Percentiles rank a stretch among this genome's conserved stretches.
These are phyloP conservation scores for Polyporus tsugae DNA, from an alignment of 1,284 basidiomycete genomes.

Conservation along the genomic window DNA sequence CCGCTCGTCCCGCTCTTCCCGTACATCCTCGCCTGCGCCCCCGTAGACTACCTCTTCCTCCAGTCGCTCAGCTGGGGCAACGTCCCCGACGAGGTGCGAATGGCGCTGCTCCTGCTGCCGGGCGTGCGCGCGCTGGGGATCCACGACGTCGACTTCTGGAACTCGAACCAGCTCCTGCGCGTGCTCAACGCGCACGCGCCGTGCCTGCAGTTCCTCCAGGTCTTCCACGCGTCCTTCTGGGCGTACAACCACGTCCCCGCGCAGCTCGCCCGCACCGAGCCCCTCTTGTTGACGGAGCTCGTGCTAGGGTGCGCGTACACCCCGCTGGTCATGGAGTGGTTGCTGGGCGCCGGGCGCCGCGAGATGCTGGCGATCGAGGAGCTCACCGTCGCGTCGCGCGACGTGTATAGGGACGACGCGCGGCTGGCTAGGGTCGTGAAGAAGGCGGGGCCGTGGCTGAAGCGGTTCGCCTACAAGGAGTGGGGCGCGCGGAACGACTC, in stretches of 20 bases:
- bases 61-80: conserved; percentile 21
- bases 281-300: conserved; percentile 24
- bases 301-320: conserved; percentile 15
- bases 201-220: conserved; percentile 16
- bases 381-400: conserved; percentile 11
- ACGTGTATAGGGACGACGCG: conserved; percentile 19
- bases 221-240: conserved; percentile 3
- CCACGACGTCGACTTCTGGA: conserved; percentile 18
- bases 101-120: conserved; percentile 6
- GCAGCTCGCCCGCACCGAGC: conserved; percentile 15
- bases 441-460: conserved; percentile 21
- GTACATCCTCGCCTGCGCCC: background rate
- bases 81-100: conserved; percentile 9
- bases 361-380: conserved; percentile 15
- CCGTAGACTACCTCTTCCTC: conserved; percentile 18
- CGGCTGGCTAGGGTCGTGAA: conserved; percentile 19
- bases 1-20: conserved; percentile 12
- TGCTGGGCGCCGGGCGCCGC: conserved; percentile 14
- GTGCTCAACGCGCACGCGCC: conserved; percentile 17
- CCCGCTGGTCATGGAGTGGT: conserved; percentile 21
- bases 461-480: conserved; percentile 12
- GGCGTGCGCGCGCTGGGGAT: conserved; percentile 16
- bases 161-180: conserved; percentile 26
- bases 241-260: conserved; percentile 15
- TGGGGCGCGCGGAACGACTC: background rate